Evolutionary conservation across 2,329 filamentous ascomycete species (phyloP).

Genomic region (Microcyclospora pomicola): DNA sequence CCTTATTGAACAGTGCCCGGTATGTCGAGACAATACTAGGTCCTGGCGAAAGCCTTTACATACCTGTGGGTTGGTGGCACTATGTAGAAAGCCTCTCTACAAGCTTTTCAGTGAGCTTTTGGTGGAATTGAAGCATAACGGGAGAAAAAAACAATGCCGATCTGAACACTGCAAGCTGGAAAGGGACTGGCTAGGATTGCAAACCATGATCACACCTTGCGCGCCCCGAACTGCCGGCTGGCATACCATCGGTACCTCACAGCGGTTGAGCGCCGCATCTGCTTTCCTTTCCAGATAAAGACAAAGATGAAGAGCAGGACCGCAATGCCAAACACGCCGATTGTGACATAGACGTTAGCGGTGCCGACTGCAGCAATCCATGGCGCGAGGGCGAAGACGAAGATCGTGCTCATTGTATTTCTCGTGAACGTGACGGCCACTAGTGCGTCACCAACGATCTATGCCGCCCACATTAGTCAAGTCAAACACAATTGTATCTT

Average conservation of each 20-base stretch:
- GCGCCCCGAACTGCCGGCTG: slow-evolving; percentile 18
- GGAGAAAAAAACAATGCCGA: neutral
- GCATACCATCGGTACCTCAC: slow-evolving; percentile 25
- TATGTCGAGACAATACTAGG: slow-evolving; percentile 67
- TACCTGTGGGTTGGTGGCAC: slow-evolving; percentile 96
- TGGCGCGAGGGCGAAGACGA: slow-evolving; percentile 34
- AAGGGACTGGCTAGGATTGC: too few species aligned
- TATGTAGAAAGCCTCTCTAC: slow-evolving; percentile 75
- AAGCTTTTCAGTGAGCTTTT: slow-evolving; percentile 93
- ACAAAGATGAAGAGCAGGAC: slow-evolving; percentile 17
- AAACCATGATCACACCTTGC: too few species aligned
- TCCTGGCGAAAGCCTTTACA: slow-evolving; percentile 74
- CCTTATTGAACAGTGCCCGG: slow-evolving; percentile 43
- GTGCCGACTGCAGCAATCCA: slow-evolving; percentile 29
- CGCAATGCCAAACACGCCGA: slow-evolving; percentile 23
- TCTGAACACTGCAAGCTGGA: too few species aligned
- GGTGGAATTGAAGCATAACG: slow-evolving; percentile 53
- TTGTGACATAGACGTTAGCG: slow-evolving; percentile 29
- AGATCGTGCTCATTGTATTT: slow-evolving; percentile 30
- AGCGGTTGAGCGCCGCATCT: slow-evolving; percentile 19
- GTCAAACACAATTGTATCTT: neutral
- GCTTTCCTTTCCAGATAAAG: slow-evolving; percentile 25
- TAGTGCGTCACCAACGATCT: slow-evolving; percentile 36
- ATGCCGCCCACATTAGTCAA: neutral
- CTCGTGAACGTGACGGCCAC: slow-evolving; percentile 33